Percentiles rank a stretch among this genome's conserved stretches.
These are phyloP conservation scores for Parietichytrium sp. DNA, from an alignment of 108 stramenopile genomes.

Conservation along the genomic window DNA sequence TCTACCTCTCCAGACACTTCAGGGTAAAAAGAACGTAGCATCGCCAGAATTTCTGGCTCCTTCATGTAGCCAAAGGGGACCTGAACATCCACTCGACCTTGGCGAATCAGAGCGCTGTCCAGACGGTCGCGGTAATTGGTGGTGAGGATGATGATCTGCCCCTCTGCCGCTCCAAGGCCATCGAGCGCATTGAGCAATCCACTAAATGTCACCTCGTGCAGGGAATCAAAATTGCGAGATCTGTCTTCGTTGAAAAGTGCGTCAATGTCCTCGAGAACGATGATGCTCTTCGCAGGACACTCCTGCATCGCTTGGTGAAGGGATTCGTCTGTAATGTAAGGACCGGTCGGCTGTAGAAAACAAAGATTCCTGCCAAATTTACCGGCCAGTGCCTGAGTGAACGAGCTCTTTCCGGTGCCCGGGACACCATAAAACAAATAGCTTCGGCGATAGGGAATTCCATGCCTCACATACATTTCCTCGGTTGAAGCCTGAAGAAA, in stretches of 20 bases:
- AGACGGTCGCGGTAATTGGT: slow-evolving; percentile 75
- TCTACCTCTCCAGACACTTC: too few species aligned
- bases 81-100: slow-evolving; percentile 76
- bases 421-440: slow-evolving; percentile 62
- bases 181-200: slow-evolving; percentile 76
- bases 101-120: slow-evolving; percentile 76
- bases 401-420: slow-evolving; percentile 60
- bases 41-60: too few species aligned
- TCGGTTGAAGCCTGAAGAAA: too few species aligned
- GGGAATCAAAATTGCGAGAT: too few species aligned
- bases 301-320: slow-evolving; percentile 74
- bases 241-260: slow-evolving; percentile 67
- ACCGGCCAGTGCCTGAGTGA: slow-evolving; percentile 78
- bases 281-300: slow-evolving; percentile 64
- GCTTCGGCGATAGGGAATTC: too few species aligned
- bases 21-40: too few species aligned
- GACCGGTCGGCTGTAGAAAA: slow-evolving; percentile 66
- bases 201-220: slow-evolving; percentile 59
- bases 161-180: slow-evolving; percentile 76
- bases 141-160: slow-evolving; percentile 75
- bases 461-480: too few species aligned
- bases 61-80: too few species aligned
- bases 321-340: slow-evolving; percentile 74
- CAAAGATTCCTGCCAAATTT: too few species aligned
- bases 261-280: slow-evolving; percentile 81